Base-by-base conservation (phyloP, 1,284 basidiomycete genomes). In the Mycosarcoma mackinlayi region DNA sequence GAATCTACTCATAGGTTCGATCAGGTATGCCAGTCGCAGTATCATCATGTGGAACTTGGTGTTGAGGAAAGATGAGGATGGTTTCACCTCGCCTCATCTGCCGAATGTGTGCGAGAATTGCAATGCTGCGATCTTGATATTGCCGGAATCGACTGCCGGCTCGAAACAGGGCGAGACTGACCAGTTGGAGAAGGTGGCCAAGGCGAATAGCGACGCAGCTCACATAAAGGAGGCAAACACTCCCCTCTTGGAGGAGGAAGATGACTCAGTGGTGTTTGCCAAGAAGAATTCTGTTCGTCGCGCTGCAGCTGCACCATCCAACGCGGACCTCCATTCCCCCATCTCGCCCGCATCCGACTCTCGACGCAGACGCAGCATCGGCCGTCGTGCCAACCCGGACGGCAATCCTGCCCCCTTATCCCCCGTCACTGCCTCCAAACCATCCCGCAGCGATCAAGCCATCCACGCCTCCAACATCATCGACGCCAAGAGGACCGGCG, bases 1-100 rank as follows among this genome's bases (percentile, higher is more conserved):
- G 4, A 40, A 62, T n/a, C 28, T 76, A 37, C 3, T 75, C 14
- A 64, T 68, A 28, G 71, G 64, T 19, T 68, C 70, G 10, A 73
- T 76, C 23, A n/a, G 71, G 25, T 74, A 71, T 37, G 40, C 23
- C 3, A 48, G 58, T 19, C 27, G 37, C 3, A 59, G 55, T 34
- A 4, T 74, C 5, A 47, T 77, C 16, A 23, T 76, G 40, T 77
- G 75, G 74, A 76, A 76, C 24, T 16, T 69, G 30, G 67, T 64
- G n/a, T 47, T 77, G 27, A 27, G 49, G n/a, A 61, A 66, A 38
- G 64, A 69, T 34, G 63, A 70, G 27, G 72, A 77, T 49, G 73
- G 75, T 0, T 74, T 73, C 28, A 77, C 75, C 1, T 61, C 37
- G 8, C 75, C 75, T 4, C 64, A 69, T 33, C 50, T 77, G 45